Conservation (phyloP, 495 filamentous ascomycete species). For the Penicillium malachiteum region DNA sequence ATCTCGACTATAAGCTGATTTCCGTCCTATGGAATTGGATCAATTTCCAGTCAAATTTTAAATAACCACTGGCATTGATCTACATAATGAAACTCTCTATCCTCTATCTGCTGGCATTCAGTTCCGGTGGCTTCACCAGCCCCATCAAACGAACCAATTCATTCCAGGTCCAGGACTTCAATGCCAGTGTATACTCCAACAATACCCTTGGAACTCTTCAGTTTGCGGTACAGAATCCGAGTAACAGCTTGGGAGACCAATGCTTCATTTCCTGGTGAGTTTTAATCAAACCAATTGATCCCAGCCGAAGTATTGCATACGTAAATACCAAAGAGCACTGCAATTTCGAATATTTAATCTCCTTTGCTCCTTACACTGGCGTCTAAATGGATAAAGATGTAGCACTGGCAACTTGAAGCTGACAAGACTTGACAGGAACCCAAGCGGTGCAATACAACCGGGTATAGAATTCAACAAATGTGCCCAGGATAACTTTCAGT, state of each 20-base stretch:
- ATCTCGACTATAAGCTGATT: too few species aligned
- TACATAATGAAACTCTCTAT: conserved; percentile 5
- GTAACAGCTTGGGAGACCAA: background rate
- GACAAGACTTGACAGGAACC: conserved; percentile 6
- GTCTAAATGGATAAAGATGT: too few species aligned
- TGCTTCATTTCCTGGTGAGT: conserved; percentile 7
- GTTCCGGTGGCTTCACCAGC: background rate
- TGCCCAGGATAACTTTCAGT: conserved; percentile 5
- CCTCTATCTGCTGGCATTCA: conserved; percentile 1
- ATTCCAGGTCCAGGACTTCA: conserved; percentile 7
- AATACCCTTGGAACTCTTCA: background rate
- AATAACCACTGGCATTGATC: too few species aligned
- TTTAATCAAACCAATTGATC: background rate
- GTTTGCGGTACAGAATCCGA: conserved; percentile 7
- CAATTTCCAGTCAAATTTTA: too few species aligned
- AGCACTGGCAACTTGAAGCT: too few species aligned
- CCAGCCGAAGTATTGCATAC: background rate
- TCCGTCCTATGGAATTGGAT: too few species aligned
- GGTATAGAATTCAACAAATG: conserved; percentile 11
- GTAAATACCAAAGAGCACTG: background rate
- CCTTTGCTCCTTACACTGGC: too few species aligned
- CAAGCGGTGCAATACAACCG: conserved; percentile 8
- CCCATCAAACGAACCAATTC: background rate
- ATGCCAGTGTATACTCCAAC: conserved; percentile 3
- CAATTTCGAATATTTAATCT: background rate